Percentiles rank a stretch among this genome's conserved stretches.
Evolutionary conservation across 192 early-diverging fungal species (phyloP).

Genomic region (Martensiomyces pterosporus): DNA sequence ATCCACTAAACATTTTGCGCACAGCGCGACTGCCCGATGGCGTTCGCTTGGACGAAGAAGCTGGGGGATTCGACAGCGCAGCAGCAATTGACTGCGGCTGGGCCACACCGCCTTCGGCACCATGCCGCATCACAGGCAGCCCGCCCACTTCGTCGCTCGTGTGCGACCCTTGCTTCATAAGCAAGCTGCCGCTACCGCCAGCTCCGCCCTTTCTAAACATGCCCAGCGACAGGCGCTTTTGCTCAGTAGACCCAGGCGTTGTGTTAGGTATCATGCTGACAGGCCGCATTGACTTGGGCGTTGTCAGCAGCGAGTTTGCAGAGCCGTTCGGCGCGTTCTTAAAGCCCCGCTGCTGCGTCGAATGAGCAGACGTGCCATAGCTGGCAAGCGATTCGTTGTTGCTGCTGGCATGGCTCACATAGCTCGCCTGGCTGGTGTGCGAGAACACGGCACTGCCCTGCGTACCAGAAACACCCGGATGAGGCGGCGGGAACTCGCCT

Average conservation of each 20-base stretch:
- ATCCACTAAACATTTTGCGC: slow-evolving; percentile 48
- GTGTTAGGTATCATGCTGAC: slow-evolving; percentile 36
- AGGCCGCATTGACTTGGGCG: slow-evolving; percentile 30
- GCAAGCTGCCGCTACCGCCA: slow-evolving; percentile 24
- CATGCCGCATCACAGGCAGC: no score
- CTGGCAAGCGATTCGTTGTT: neutral
- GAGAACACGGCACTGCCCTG: neutral
- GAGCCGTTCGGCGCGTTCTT: neutral
- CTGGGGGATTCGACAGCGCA: slow-evolving; percentile 11
- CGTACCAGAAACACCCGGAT: neutral
- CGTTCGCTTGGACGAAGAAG: slow-evolving; percentile 1
- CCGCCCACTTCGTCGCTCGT: slow-evolving; percentile 39
- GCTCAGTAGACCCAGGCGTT: slow-evolving; percentile 12
- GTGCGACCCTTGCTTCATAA: slow-evolving; percentile 32
- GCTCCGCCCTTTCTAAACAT: slow-evolving; percentile 29
- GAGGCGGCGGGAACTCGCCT: neutral
- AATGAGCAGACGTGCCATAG: no score
- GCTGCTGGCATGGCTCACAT: neutral
- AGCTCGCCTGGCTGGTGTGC: neutral
- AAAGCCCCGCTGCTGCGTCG: no score
- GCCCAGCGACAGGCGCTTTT: slow-evolving; percentile 44
- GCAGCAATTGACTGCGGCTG: slow-evolving; percentile 23
- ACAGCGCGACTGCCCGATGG: slow-evolving; percentile 22
- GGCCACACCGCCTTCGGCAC: no score
- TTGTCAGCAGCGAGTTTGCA: slow-evolving; percentile 25